These are phyloP conservation scores for Coemansia sp. DNA, from an alignment of 192 early-diverging fungal species.

Conservation along the genomic window DNA sequence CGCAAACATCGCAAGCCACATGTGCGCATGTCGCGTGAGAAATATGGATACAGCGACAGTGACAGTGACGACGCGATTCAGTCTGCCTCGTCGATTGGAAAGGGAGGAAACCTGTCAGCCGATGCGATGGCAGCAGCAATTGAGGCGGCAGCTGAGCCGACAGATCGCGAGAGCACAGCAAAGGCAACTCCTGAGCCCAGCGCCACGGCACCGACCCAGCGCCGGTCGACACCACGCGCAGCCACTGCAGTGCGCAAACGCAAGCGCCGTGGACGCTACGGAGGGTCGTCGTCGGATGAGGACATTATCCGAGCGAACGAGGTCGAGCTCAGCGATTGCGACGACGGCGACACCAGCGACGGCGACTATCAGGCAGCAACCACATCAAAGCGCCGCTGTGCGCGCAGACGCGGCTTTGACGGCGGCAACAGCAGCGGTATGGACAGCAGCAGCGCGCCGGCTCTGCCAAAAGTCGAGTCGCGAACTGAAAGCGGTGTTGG, in stretches of 20 bases:
- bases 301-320: constrained; percentile 55
- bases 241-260: constrained; percentile 43
- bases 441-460: constrained; percentile 30
- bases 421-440: constrained; percentile 50
- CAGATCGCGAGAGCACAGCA: constrained; percentile 15
- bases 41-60: constrained; percentile 58
- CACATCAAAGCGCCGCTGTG: constrained; percentile 33
- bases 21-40: constrained; percentile 59
- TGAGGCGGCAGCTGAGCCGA: constrained; percentile 27
- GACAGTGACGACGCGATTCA: constrained; percentile 34
- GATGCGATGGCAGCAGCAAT: constrained; percentile 13
- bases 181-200: neutral
- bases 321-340: constrained; percentile 52
- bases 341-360: constrained; percentile 20
- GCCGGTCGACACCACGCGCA: constrained; percentile 15
- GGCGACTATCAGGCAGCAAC: constrained; percentile 37
- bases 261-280: constrained; percentile 44
- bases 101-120: constrained; percentile 11
- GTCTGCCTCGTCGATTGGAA: constrained; percentile 28
- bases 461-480: constrained; percentile 48
- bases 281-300: constrained; percentile 40
- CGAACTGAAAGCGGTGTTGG: constrained; percentile 59
- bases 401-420: constrained; percentile 38
- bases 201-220: neutral
- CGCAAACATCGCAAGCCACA: constrained; percentile 73